Base-by-base conservation (phyloP, 768 basidiomycete species). In the Amyloporia xantha region DNA sequence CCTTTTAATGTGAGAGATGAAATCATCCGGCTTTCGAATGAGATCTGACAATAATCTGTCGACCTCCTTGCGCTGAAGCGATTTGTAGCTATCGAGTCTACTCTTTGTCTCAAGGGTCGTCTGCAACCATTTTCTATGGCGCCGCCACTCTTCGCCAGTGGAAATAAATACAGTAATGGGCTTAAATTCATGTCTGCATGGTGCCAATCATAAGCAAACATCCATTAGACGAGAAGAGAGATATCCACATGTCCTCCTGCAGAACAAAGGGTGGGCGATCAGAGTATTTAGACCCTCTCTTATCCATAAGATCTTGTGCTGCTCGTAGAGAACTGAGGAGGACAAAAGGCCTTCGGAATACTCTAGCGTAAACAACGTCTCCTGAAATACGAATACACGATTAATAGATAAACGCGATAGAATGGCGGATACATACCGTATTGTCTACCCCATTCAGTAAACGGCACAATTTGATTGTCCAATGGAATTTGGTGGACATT, bases 261-360 rank as follows among this genome's bases (percentile, higher is more conserved):
- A 58, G 38, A 4, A 58, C 48, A 20, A 62, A 53, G 4, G 46
- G 55, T 4, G 65, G 63, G 12, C 64, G 35, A 27, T 53, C 56
- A 1, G 61, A 61, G 45, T 66, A 65, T 24, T 62, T 62, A 3
- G 43, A 41, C 39, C 55, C 50, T 9, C 59, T 48, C 41, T 63
- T 63, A 15, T 64, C 64, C 24, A 63, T 42, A 11, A 66, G 54
- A 13, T 67, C 65, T 13, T 42, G 30, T 2, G 62, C 62, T 4
- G 51, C 59, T 41, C 58, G 51, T 1, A 54, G 49, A 4, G 54
- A 55, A 47, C 62, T 67, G 35, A 67, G 38, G 11, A 67, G 40
- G 19, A 66, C 30, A 13, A 59, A 39, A 26, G 59, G 59, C 15
- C 48, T 49, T 6, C 47, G 50, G 24, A 62, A 57, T n/a, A 55